These are phyloP conservation scores for Tylopilus intermedius DNA, from an alignment of 768 basidiomycete species.

Conservation along the genomic window DNA sequence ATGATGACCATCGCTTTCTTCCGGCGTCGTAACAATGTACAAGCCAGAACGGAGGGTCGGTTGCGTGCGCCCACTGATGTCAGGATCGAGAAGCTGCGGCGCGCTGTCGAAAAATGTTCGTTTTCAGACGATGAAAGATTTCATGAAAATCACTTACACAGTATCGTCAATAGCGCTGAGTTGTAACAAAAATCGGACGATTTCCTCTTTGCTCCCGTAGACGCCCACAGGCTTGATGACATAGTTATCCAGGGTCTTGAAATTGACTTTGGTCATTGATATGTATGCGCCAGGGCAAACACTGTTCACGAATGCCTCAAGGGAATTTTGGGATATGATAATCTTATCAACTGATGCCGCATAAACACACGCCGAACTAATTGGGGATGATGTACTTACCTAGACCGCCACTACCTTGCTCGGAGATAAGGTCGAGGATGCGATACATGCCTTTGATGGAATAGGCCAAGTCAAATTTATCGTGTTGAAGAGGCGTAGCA, in stretches of 20 bases:
- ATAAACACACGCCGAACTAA: neutral
- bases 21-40: slow-evolving; percentile 13
- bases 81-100: slow-evolving; percentile 16
- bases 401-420: slow-evolving; percentile 46
- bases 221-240: slow-evolving; percentile 49
- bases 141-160: slow-evolving; percentile 31
- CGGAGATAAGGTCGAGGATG: slow-evolving; percentile 49
- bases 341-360: slow-evolving; percentile 54
- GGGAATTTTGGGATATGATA: slow-evolving; percentile 50
- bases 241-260: slow-evolving; percentile 44
- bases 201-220: slow-evolving; percentile 51
- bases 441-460: slow-evolving; percentile 22
- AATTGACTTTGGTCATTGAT: slow-evolving; percentile 54
- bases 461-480: slow-evolving; percentile 20
- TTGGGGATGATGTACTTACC: slow-evolving; percentile 30
- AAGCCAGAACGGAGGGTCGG: slow-evolving; percentile 22
- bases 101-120: slow-evolving; percentile 1
- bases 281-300: slow-evolving; percentile 48
- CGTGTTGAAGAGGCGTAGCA: neutral
- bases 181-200: slow-evolving; percentile 41
- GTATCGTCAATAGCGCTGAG: slow-evolving; percentile 34
- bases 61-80: neutral
- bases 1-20: neutral
- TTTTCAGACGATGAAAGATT: neutral
- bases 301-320: slow-evolving; percentile 44